Percentiles rank a stretch among this genome's conserved stretches.
These are phyloP conservation scores for Omphalea diandra DNA, from an alignment of 441 rosid species.

Conservation along the genomic window DNA sequence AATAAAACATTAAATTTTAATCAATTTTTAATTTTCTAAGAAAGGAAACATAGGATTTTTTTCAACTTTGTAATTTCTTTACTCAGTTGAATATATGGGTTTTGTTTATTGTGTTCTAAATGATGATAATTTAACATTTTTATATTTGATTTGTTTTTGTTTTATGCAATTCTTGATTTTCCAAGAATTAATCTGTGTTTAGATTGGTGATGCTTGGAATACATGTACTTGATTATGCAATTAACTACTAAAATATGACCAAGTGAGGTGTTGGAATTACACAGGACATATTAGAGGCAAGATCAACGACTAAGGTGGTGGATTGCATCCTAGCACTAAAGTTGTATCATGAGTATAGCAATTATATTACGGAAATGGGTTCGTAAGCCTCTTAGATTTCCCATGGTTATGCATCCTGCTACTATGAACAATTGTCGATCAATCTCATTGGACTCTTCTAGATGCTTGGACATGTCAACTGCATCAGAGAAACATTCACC, in stretches of 20 bases:
- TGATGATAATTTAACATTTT: too few relatives aligned
- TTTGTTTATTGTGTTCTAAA: too few relatives aligned
- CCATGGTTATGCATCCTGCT: constrained; percentile 50
- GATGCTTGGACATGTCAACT: constrained; percentile 55
- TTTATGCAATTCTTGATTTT: too few relatives aligned
- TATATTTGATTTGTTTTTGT: background rate
- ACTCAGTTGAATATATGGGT: too few relatives aligned
- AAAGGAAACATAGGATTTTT: too few relatives aligned
- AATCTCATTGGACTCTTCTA: constrained; percentile 48
- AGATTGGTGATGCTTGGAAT: background rate
- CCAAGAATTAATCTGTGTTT: too few relatives aligned
- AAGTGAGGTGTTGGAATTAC: background rate
- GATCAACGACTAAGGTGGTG: constrained; percentile 73
- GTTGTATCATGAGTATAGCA: constrained; percentile 64
- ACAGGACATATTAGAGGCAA: constrained; percentile 77
- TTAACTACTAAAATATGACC: background rate
- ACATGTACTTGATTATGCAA: background rate
- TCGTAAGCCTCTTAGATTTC: constrained; percentile 60
- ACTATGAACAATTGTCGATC: constrained; percentile 32
- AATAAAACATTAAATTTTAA: too few relatives aligned
- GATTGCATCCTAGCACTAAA: constrained; percentile 86
- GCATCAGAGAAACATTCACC: constrained; percentile 35
- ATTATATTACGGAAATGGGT: constrained; percentile 48
- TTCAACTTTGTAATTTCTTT: too few relatives aligned
- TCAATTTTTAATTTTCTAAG: background rate